A percentile compares a stretch with the other conserved stretches of the same genome.
phyloP scores from a whole-genome alignment of 169 alveolate genomes.

The Cystoisospora suis region DNA sequence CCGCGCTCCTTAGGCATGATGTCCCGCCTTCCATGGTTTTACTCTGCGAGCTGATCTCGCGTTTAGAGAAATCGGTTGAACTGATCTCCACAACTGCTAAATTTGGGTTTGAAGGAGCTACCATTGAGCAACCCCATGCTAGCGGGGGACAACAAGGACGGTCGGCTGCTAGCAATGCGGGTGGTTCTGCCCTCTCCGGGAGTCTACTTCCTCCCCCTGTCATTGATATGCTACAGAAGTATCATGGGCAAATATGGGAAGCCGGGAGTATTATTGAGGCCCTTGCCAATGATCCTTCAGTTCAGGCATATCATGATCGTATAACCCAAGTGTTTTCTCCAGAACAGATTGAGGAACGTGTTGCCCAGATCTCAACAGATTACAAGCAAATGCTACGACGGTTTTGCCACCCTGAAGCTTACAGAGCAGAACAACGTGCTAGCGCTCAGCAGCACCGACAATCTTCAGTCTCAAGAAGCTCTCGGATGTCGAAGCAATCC shows the following conservation, averaged over 20 bases:
- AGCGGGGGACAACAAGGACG: neutral
- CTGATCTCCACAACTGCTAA: neutral
- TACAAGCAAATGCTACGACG: neutral
- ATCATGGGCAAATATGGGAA: neutral
- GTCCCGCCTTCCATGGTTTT: neutral
- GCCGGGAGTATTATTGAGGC: neutral
- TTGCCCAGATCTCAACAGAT: neutral
- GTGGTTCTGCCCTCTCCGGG: neutral
- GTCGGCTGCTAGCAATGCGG: neutral
- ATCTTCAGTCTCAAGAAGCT: neutral
- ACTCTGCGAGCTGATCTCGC: neutral
- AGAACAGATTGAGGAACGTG: neutral
- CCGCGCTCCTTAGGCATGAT: neutral
- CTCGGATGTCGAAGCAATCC: neutral
- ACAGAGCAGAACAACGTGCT: neutral
- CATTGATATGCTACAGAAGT: neutral
- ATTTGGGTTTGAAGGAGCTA: neutral
- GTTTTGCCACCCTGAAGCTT: neutral
- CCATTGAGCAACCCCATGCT: neutral
- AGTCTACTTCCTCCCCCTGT: neutral
- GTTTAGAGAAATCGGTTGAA: neutral
- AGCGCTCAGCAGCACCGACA: neutral
- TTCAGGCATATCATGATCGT: constrained; percentile 10
- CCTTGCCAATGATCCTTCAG: constrained; percentile 9
- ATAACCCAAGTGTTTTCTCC: neutral